phyloP scores from a whole-genome alignment of 164 flowering plant genomes.

The grape (Vitis vinifera) region DNA sequence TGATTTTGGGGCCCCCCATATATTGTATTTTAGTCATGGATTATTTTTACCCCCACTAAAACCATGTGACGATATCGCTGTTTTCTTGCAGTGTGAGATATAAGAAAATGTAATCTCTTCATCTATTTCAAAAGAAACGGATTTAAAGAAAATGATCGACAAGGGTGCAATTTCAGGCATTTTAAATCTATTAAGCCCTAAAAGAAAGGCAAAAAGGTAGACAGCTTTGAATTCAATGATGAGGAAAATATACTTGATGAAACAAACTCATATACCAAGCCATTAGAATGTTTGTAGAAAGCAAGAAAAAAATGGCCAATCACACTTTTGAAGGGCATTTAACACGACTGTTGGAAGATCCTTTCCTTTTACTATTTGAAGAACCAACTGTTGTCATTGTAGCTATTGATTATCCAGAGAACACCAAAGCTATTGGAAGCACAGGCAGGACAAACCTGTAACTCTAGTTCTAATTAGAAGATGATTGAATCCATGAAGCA shows the following conservation, averaged over 20 bases:
- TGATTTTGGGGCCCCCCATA: too few species aligned
- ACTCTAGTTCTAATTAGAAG: constrained; percentile 18
- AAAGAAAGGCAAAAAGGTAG: neutral
- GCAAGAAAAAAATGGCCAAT: constrained; percentile 55
- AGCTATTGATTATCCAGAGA: constrained; percentile 74
- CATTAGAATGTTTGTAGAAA: constrained; percentile 84
- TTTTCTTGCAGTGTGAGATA: too few species aligned
- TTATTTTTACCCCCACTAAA: too few species aligned
- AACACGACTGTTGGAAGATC: constrained; percentile 14
- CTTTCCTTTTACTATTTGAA: constrained; percentile 25
- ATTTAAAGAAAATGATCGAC: neutral
- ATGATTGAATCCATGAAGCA: neutral
- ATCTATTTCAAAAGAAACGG: neutral
- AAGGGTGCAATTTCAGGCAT: too few species aligned
- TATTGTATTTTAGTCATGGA: too few species aligned
- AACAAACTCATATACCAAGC: constrained; percentile 85
- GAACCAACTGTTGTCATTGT: constrained; percentile 18
- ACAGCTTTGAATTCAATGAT: neutral
- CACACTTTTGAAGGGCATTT: constrained; percentile 34
- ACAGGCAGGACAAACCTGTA: constrained; percentile 92
- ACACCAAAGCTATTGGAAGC: constrained; percentile 86
- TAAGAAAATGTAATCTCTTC: neutral
- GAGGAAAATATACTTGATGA: constrained; percentile 68
- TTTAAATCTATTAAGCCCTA: neutral
- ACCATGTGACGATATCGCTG: too few species aligned